phyloP scores from a whole-genome alignment of 2,329 filamentous ascomycete species.

The Tolypocladium amazonense region DNA sequence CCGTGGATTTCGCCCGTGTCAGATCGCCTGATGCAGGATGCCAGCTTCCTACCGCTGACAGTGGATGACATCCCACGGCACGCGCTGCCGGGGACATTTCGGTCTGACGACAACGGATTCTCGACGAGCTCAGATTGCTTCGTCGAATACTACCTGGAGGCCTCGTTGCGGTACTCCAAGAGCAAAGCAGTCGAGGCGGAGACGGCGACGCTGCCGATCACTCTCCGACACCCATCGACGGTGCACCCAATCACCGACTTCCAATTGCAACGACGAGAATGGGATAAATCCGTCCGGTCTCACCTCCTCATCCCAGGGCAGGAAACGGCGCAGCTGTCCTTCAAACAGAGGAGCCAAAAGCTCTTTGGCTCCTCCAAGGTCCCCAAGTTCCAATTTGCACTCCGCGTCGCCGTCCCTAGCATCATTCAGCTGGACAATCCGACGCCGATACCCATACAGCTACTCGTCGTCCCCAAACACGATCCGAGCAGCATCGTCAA shows the following conservation, averaged over 20 bases:
- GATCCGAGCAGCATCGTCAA: conserved; percentile 7
- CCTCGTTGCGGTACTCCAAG: conserved; percentile 10
- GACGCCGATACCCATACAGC: conserved; percentile 8
- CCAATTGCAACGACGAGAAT: background rate
- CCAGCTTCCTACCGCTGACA: conserved; percentile 8
- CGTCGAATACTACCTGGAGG: conserved; percentile 25
- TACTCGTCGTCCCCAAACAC: conserved; percentile 8
- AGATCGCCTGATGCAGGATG: background rate
- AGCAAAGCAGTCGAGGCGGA: background rate
- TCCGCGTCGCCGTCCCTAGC: conserved; percentile 14
- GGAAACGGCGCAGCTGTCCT: conserved; percentile 16
- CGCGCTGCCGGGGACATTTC: conserved; percentile 8
- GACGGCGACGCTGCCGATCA: conserved; percentile 13
- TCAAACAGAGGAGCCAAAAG: conserved; percentile 21
- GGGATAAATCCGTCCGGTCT: conserved; percentile 2
- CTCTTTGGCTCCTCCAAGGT: conserved; percentile 21
- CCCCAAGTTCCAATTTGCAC: conserved; percentile 15
- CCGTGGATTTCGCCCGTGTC: background rate
- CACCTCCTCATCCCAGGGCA: conserved; percentile 20
- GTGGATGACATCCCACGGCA: conserved; percentile 1
- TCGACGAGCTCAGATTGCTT: conserved; percentile 10
- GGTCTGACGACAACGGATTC: background rate
- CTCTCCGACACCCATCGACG: conserved; percentile 2
- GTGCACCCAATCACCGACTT: conserved; percentile 10
- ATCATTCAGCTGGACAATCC: conserved; percentile 19